A percentile compares a stretch with the other conserved stretches of the same genome.
Evolutionary conservation across 257 asterid genomes (phyloP).

Genomic region (Przewalskia tangutica): DNA sequence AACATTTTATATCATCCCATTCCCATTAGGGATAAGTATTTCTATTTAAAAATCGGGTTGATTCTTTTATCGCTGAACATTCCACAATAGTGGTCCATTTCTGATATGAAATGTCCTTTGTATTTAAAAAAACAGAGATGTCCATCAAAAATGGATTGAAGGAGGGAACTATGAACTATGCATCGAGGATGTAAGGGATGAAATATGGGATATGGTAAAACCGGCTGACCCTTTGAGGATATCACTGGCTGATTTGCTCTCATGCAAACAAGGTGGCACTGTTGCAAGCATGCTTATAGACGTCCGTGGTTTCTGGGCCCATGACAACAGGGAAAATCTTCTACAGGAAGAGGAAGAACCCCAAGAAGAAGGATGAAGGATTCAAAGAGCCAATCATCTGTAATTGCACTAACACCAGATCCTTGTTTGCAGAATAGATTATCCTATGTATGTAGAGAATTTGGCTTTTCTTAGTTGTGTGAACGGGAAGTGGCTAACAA

Average conservation of each 20-base stretch:
- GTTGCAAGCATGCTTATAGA: conserved; percentile 99
- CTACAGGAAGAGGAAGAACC: conserved; percentile 99
- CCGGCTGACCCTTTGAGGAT: conserved; percentile 69
- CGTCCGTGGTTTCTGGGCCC: conserved; percentile 99
- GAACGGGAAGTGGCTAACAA: neutral
- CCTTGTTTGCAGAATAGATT: neutral
- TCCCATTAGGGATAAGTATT: neutral
- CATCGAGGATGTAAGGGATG: conserved; percentile 96
- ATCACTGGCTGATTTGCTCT: conserved; percentile 66
- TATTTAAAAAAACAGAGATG: conserved; percentile 57
- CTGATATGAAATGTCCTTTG: neutral
- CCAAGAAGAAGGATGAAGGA: conserved; percentile 57
- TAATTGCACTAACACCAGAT: neutral
- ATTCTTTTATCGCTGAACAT: neutral
- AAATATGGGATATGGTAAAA: conserved; percentile 99
- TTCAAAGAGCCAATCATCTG: neutral
- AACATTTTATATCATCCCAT: neutral
- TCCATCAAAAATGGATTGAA: conserved; percentile 96
- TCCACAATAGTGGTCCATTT: neutral
- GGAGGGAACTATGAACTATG: conserved; percentile 97
- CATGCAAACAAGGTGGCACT: conserved; percentile 92
- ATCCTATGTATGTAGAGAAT: conserved; percentile 1
- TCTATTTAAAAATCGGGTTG: neutral
- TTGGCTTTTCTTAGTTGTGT: neutral
- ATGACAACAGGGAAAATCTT: conserved; percentile 93